Percentiles rank a stretch among this genome's conserved stretches.
These are phyloP conservation scores for Carex myosuroides DNA, from an alignment of 176 grass and related monocot genomes.

Conservation along the genomic window DNA sequence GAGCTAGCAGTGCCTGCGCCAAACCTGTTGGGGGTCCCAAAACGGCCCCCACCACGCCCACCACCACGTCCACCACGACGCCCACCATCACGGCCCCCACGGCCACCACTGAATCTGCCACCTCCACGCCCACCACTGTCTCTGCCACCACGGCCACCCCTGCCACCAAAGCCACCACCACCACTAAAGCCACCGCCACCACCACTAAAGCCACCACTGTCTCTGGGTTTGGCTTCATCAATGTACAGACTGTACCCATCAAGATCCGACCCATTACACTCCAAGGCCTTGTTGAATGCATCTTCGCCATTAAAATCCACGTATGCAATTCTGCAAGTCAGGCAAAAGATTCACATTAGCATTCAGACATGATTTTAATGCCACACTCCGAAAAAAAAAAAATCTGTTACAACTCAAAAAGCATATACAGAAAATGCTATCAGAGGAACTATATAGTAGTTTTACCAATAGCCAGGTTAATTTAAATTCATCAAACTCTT, in stretches of 20 bases:
- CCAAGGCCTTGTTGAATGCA: slow-evolving; percentile 41
- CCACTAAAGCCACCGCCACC: slow-evolving; percentile 4
- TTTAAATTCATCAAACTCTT: neutral
- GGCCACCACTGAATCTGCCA: slow-evolving; percentile 22
- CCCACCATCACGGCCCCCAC: slow-evolving; percentile 20
- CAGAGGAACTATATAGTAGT: neutral
- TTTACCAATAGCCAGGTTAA: neutral
- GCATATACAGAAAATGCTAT: neutral
- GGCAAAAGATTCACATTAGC: neutral
- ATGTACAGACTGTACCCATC: slow-evolving; percentile 38
- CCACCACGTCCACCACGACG: slow-evolving; percentile 3
- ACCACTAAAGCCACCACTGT: slow-evolving; percentile 18
- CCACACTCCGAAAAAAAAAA: neutral
- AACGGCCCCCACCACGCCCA: slow-evolving; percentile 32
- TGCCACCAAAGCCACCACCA: slow-evolving; percentile 24
- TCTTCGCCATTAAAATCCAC: slow-evolving; percentile 55
- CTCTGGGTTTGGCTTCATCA: slow-evolving; percentile 56
- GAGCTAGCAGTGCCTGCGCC: slow-evolving; percentile 43
- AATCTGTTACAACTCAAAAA: neutral
- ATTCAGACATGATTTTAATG: neutral
- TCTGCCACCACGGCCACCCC: slow-evolving; percentile 32
- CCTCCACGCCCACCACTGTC: neutral
- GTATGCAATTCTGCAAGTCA: slow-evolving; percentile 63
- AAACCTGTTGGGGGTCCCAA: slow-evolving; percentile 29
- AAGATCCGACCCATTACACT: slow-evolving; percentile 60